Evolutionary conservation across 352 stramenopile species (phyloP), one percentile per base, ranked within the genome.

Genomic region (Globisporangium solare): DNA sequence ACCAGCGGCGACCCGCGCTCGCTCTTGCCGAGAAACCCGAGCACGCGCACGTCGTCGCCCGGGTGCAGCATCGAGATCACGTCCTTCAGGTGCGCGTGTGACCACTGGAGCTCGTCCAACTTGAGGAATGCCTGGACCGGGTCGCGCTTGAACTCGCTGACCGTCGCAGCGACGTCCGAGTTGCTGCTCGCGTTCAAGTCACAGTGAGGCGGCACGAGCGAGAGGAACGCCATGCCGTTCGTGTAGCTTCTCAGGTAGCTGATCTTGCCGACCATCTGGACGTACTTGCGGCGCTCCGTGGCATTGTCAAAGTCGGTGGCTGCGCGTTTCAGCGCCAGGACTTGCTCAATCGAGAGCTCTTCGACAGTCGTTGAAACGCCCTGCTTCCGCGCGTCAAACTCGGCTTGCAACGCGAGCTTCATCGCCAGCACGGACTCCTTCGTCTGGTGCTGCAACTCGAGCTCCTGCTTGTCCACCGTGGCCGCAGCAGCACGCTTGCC

Each of bases 191-290:
- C 18, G 41, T 31, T 39, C 20, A 32, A 15, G 35, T 11, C 13
- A 21, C 27, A 45, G 6, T n/a, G 32, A 5, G 40, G 46, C 5
- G 60, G 42, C 15, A 41, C 61, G 13, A 81, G 58, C 7, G 71
- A 77, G n/a, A 83, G 42, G 58, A 83, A 81, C 13, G 71, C 58
- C 57, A 79, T 73, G 13, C 74, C 74, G 41, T 77, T 79, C 47
- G 66, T 79, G 47, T 79, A 83, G 0, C 61, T 61, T 47, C 71
- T 68, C 35, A 81, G 52, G 35, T 67, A 67, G 6, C 56, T 67
- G 40, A 83, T 76, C 55, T 69, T 49, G 15, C 68, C 74, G 6
- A 55, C 60, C 2, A 68, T 57, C 59, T 79, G 66, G 4, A 80
- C 56, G 51, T 77, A 75, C 13, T 64, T 54, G 41, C 60, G 51